These are phyloP conservation scores for Brasilioporus rufonigricans DNA, from an alignment of 768 basidiomycete species.

Conservation along the genomic window DNA sequence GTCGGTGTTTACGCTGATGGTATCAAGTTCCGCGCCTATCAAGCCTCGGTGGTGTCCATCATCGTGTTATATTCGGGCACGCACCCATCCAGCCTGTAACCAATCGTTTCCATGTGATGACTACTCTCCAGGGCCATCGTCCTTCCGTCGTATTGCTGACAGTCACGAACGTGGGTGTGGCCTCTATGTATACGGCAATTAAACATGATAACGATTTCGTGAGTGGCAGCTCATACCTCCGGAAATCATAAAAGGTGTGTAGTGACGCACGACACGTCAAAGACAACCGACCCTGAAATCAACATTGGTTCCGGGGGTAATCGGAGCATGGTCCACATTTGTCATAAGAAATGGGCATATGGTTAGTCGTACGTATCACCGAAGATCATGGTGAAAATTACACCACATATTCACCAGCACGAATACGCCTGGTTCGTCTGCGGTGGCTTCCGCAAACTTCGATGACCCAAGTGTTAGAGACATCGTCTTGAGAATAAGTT, in stretches of 20 bases:
- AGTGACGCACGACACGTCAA: conserved; percentile 64
- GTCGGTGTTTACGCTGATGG: conserved; percentile 34
- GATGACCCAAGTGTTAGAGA: background rate
- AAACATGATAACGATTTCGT: background rate
- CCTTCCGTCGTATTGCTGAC: conserved; percentile 24
- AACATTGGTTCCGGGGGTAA: background rate
- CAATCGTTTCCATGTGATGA: conserved; percentile 91
- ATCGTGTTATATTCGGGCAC: conserved; percentile 10
- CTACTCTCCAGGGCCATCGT: conserved; percentile 66
- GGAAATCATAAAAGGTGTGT: conserved; percentile 80
- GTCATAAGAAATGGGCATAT: conserved; percentile 77
- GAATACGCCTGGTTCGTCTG: conserved; percentile 82
- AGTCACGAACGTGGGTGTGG: conserved; percentile 42
- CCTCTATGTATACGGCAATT: conserved; percentile 33
- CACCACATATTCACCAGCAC: conserved; percentile 58
- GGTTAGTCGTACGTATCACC: conserved; percentile 40
- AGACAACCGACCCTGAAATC: conserved; percentile 66
- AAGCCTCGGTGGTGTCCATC: background rate
- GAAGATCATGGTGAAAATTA: background rate
- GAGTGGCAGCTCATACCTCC: conserved; percentile 45
- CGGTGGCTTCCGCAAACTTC: conserved; percentile 75
- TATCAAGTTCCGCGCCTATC: conserved; percentile 48
- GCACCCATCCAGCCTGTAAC: conserved; percentile 67
- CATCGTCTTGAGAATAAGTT: background rate
- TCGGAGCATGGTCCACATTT: conserved; percentile 46